These are phyloP conservation scores for Nannochloris sp. DNA, from an alignment of 139 green algal genomes.

Conservation along the genomic window DNA sequence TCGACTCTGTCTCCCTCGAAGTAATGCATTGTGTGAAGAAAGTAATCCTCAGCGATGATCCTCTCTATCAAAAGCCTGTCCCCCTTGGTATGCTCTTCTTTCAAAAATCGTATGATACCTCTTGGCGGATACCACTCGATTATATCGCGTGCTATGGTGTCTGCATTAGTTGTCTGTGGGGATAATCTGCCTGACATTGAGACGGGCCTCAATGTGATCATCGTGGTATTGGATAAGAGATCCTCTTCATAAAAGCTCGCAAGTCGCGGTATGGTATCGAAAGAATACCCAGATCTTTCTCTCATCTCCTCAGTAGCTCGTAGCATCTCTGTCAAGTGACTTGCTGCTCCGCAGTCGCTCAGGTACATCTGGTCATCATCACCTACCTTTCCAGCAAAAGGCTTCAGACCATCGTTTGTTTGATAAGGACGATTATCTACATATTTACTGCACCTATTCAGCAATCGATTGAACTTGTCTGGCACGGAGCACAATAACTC, in stretches of 20 bases:
- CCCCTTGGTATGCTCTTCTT: conserved; percentile 46
- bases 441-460: conserved; percentile 43
- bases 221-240: conserved; percentile 16
- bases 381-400: conserved; percentile 30
- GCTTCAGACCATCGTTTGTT: conserved; percentile 29
- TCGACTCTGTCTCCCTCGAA: conserved; percentile 63
- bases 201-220: conserved; percentile 17
- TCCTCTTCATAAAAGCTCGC: conserved; percentile 21
- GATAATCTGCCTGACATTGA: background rate
- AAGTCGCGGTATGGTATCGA: conserved; percentile 33
- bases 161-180: background rate
- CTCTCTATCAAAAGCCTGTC: conserved; percentile 48
- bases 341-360: conserved; percentile 60
- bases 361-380: conserved; percentile 25
- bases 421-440: conserved; percentile 36
- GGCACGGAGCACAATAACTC: conserved; percentile 44
- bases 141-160: conserved; percentile 21
- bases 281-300: conserved; percentile 24
- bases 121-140: conserved; percentile 47
- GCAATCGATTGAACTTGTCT: conserved; percentile 21
- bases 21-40: conserved; percentile 60
- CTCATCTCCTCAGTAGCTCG: conserved; percentile 34
- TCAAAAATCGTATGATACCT: conserved; percentile 59
- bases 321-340: conserved; percentile 54
- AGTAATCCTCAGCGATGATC: conserved; percentile 70